Evolutionary conservation across 805 yeast genomes (phyloP), one percentile per base, ranked within the genome.

Genomic region (Alloascoidea africana): DNA sequence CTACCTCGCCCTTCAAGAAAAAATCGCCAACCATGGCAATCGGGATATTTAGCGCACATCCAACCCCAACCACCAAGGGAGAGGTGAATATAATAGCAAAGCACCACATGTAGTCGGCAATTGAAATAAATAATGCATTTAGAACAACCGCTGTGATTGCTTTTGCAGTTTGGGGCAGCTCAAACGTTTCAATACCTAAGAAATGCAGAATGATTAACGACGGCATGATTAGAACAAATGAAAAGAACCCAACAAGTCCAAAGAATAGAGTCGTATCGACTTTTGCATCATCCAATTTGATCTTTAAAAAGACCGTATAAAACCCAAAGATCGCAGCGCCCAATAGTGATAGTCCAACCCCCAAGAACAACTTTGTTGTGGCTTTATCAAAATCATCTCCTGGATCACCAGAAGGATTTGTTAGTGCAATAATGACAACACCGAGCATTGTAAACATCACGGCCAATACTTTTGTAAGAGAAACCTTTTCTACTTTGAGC

Each of bases 51-150:
- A 87, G 72, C 15, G 94, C 79, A 18, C 91, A 63, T 0, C 98
- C 98, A 6, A 91, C 94, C 0, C 97, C 91, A 2, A 89, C 97
- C 0, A 94, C 86, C 45, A 91, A 63, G 2, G 98, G 98, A 33
- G 91, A 78, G 1, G 98, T 91, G 50, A 91, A 61, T 18, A 91
- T 66, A 73, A 87, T 91, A 0, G 97, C 94, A 44, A 84, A 74
- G 23, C 94, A 95, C 98, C 98, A 91, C 50, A 93, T 76, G 48
- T 79, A 86, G 54, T 91, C 98, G 32, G 94, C 80, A 13, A 87
- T 57, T 46, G 91, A 78, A 1, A 96, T 85, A 32, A 86, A 74
- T 27, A 72, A 50, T 41, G 87, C 82, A 54, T 91, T 91, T 35
- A 73, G 43, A 0, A 68, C 37, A 4, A 89, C 59, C 2, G 86